A percentile compares a stretch with the other conserved stretches of the same genome.
These are phyloP conservation scores for Metschnikowia colocasiae DNA, from an alignment of 805 yeast genomes.

Conservation along the genomic window DNA sequence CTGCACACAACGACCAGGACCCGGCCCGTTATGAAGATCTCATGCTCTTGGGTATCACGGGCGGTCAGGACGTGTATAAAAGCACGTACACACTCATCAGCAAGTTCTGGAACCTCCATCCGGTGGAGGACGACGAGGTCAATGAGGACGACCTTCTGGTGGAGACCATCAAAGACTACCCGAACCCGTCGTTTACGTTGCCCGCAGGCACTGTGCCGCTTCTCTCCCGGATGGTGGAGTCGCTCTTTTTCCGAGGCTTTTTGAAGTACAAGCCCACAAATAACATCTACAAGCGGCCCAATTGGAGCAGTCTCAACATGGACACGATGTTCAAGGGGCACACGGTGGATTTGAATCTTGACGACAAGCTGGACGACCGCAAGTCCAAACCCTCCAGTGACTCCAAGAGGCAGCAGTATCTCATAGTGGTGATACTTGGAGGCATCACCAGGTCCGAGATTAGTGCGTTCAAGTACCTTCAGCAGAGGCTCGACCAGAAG, in stretches of 20 bases:
- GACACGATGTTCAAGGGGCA: conserved; percentile 42
- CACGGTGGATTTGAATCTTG: conserved; percentile 34
- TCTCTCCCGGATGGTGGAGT: conserved; percentile 62
- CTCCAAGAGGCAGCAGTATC: conserved; percentile 20
- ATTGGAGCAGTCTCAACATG: conserved; percentile 43
- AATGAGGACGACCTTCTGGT: conserved; percentile 7
- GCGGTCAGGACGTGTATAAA: conserved; percentile 24
- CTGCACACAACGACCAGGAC: background rate
- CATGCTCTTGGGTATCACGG: conserved; percentile 29
- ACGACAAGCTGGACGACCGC: conserved; percentile 24
- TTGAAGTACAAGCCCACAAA: conserved; percentile 39
- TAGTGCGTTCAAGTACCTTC: conserved; percentile 63
- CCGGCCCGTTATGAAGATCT: conserved; percentile 16
- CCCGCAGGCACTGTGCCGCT: conserved; percentile 81
- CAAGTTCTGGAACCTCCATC: conserved; percentile 48
- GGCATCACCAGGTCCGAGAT: conserved; percentile 86
- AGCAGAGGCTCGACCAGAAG: conserved; percentile 41
- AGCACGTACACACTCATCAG: conserved; percentile 37
- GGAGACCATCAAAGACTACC: conserved; percentile 31
- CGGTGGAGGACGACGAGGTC: conserved; percentile 30
- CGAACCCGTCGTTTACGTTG: conserved; percentile 57
- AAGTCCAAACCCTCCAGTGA: conserved; percentile 3
- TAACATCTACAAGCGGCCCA: conserved; percentile 34
- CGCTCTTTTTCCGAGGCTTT: conserved; percentile 57
- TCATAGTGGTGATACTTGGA: conserved; percentile 63